Base-by-base conservation (phyloP, 2,329 filamentous ascomycete genomes). In the Penicillium sp. region DNA sequence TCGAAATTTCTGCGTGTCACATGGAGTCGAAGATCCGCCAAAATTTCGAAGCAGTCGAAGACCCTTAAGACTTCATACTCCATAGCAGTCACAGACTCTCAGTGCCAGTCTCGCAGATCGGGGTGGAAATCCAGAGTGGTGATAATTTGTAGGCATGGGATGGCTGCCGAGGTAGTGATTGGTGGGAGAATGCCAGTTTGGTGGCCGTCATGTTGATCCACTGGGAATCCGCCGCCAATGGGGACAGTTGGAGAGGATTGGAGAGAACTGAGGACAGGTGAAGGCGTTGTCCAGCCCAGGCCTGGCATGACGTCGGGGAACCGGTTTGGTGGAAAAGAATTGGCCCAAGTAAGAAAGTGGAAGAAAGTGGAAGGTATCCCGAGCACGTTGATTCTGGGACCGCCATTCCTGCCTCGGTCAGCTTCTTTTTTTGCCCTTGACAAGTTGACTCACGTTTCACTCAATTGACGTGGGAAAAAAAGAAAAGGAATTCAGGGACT, bases 1-100 rank as follows among this genome's bases (percentile, higher is more conserved):
- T 51, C 49, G 51, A 69, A 69, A 68, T 64, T 56, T 74, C 70
- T 73, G 65, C 62, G 65, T 68, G 72, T 76, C 73, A 76, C 72
- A 72, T 73, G 72, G 62, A 49, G 45, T 8, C 8, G 45, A 10
- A 35, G 17, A 35, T 51, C 47, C 17, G n/a, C 28, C 47, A 50
- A 33, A n/a, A 15, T 9, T 5, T 28, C 13, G 44, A 47, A 28
- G 24, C 44, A 47, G 40, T 44, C n/a, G 37, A 17, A 17, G 37
- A 17, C n/a, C n/a, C n/a, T n/a, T n/a, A n/a, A n/a, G n/a, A n/a
- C n/a, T n/a, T n/a, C n/a, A n/a, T n/a, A n/a, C n/a, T n/a, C n/a
- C n/a, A n/a, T n/a, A n/a, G n/a, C n/a, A n/a, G 30, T 33, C 30
- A 33, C 30, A 9, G 38, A n/a, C n/a, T n/a, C n/a, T n/a, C 8